Evolutionary conservation across 176 grass and related monocot genomes (phyloP), one percentile per base, ranked within the genome.

Genomic region (Thinopyrum elongatum): DNA sequence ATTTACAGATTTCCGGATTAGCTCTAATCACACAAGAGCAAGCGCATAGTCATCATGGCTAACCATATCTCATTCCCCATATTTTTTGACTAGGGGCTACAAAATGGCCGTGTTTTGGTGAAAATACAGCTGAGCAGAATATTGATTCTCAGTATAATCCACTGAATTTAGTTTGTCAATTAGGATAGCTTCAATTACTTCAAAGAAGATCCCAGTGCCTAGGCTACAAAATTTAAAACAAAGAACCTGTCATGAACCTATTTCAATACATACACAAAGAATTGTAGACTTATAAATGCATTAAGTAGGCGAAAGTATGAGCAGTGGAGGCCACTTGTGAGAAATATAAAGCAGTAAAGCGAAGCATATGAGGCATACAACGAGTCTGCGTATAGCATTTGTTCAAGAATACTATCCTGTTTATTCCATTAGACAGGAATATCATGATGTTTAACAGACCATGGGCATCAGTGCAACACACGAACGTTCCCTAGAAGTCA

Each of bases 151-250:
- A 70, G 46, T 51, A 23, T 62, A 31, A 68, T 80, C 69, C 80
- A 91, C n/a, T 77, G 77, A 81, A 34, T 53, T 76, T 70, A 21
- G 51, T 27, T 47, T 57, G 14, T 16, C 70, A 10, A 23, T 68
- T 88, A 57, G 38, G 34, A 75, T 47, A 77, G 65, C 82, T 88
- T 88, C 77, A 21, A 8, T 91, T 77, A 70, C 86, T 85, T 88
- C 70, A 42, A 14, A 14, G 77, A 91, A 77, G 38, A 81, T 14
- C 29, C 60, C 29, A 31, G 11, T 22, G 23, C 30, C 49, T 85
- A 88, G 63, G 70, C 70, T 91, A 88, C 86, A 91, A 77, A 62
- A 76, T 84, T 39, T 3, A 86, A 84, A 79, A 87, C 12, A 85
- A 77, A 64, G 47, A 83, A 84, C 39, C 33, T 84, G 49, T 87